Evolutionary conservation across 1,284 basidiomycete species (phyloP), one percentile per base, ranked within the genome.

Genomic region (Mycosarcoma maydis): DNA sequence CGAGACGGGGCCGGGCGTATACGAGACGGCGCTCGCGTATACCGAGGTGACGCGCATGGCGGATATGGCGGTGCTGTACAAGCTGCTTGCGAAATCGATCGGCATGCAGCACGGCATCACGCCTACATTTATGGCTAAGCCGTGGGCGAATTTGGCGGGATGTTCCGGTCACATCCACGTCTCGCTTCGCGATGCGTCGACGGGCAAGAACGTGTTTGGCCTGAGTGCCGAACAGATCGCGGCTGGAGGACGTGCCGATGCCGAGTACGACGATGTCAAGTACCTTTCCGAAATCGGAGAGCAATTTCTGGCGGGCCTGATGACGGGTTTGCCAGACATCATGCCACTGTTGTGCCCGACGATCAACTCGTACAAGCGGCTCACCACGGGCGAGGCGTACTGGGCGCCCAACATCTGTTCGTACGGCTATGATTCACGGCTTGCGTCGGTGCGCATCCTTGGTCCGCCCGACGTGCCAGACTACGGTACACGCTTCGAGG

Each of bases 41-140:
- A 93, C 91, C 2, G 87, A 88, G 24, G 90, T 90, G 1, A 80
- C 87, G 14, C 85, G 90, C 48, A 95, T 98, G 89, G 95, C 93
- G 1, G 95, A 98, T 79, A 97, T 96, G 80, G 93, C 93, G 0
- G 87, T 90, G 46, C 84, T 98, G 36, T 98, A 93, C 87, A 98
- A 98, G 82, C 91, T 90, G 73, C 83, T 92, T 13, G 91, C 92
- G 6, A 97, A 97, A 85, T 93, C 91, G 67, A 83, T 95, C 3
- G 94, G 94, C 0, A 92, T 96, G 87, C 88, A 90, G 80, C 86
- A 90, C 70, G 91, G 90, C 8, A 86, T 98, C 50, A 86, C 92
- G 42, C 94, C 94, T 0, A 95, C 92, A 56, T 98, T 98, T 82
- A 98, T 98, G 95, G 94, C 95, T 0, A 97, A 97, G 77, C 95